A percentile compares a stretch with the other conserved stretches of the same genome.
Conservation (phyloP, 116 monocot species). For the Thalassia testudinum region DNA sequence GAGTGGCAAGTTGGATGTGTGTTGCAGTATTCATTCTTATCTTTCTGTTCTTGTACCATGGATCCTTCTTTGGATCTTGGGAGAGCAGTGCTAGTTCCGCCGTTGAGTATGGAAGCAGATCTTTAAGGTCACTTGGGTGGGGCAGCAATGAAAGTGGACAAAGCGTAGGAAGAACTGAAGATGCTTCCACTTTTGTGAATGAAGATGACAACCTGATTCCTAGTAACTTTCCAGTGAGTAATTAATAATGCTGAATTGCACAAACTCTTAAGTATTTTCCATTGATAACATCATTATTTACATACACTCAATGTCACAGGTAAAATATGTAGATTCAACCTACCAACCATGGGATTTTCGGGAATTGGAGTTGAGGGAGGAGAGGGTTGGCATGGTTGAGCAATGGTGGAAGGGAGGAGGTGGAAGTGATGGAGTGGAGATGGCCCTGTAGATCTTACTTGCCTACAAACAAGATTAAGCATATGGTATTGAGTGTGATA, state of each 20-base stretch:
- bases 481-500: no score
- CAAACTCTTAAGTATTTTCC: no score
- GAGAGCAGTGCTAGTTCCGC: conserved; percentile 35
- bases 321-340: no score
- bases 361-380: no score
- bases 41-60: conserved; percentile 54
- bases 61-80: conserved; percentile 36
- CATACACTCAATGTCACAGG: no score
- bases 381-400: no score
- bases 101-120: conserved; percentile 65
- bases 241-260: not conserved
- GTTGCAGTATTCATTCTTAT: conserved; percentile 26
- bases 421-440: no score
- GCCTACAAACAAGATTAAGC: no score
- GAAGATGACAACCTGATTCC: conserved; percentile 28
- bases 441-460: no score
- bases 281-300: no score
- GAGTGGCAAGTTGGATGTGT: conserved; percentile 32
- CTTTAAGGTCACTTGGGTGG: conserved; percentile 58
- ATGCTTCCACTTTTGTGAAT: conserved; percentile 44
- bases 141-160: conserved; percentile 33
- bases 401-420: no score
- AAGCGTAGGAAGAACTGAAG: conserved; percentile 29
- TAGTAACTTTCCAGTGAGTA: conserved; percentile 82
- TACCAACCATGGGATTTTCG: no score